Percentiles rank a stretch among this genome's conserved stretches.
phyloP scores from a whole-genome alignment of 2,329 filamentous ascomycete genomes.

The Emericellopsis cladophorae region DNA sequence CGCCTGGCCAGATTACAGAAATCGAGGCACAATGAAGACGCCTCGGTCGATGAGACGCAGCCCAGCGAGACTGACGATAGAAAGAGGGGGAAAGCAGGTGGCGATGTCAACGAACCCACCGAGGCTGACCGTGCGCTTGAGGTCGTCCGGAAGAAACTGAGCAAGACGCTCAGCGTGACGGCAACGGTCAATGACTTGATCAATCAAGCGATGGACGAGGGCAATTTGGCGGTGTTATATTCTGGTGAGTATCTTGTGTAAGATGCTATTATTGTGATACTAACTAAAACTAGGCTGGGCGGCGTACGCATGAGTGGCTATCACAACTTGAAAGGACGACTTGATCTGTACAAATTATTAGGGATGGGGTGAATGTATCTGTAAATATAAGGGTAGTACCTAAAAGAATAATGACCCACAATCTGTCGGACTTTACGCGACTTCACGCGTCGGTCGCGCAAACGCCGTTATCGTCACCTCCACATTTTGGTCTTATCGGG shows the following conservation, averaged over 20 bases:
- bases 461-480: neutral
- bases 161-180: constrained; percentile 83
- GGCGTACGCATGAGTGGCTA: constrained; percentile 16
- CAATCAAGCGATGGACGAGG: constrained; percentile 87
- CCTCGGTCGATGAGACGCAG: constrained; percentile 20
- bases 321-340: neutral
- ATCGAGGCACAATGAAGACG: constrained; percentile 39
- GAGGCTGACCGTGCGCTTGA: constrained; percentile 88
- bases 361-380: too few species aligned
- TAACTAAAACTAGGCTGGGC: constrained; percentile 26
- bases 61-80: constrained; percentile 25
- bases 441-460: neutral
- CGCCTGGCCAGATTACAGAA: constrained; percentile 53
- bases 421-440: too few species aligned
- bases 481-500: neutral
- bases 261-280: constrained; percentile 1
- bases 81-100: constrained; percentile 20
- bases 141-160: constrained; percentile 90
- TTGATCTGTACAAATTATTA: neutral
- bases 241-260: constrained; percentile 43
- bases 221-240: constrained; percentile 83
- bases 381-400: too few species aligned
- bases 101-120: constrained; percentile 39
- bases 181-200: constrained; percentile 96
- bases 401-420: too few species aligned